Evolutionary conservation across 2,329 filamentous ascomycete genomes (phyloP), one percentile per base, ranked within the genome.

Genomic region (Nectriaceae sp.): DNA sequence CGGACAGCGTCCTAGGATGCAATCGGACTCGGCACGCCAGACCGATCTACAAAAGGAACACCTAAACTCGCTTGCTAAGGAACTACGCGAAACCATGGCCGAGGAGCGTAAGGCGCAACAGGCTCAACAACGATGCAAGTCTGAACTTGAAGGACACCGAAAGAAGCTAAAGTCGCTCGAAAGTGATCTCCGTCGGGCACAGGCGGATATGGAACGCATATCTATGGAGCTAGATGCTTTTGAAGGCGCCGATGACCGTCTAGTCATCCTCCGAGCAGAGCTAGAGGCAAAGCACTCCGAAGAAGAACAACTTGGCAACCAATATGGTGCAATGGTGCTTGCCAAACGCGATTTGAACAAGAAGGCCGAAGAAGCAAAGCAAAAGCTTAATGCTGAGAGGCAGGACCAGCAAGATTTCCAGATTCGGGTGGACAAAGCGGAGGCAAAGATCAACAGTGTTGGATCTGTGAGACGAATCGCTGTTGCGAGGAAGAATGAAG

Each of bases 1-100:
- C 55, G 67, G 63, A 1, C 75, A 79, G 33, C 71, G 70, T 10
- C 76, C 87, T 20, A 83, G 91, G n/a, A 95, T 96, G 84, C 87
- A 87, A 62, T 86, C 88, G 1, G 89, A 96, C 63, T 75, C 82
- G 21, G 86, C 82, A 47, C 80, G 80, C 16, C 87, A 90, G 61
- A 78, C 92, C 35, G 63, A 66, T 5, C 68, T 79, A 13, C 75
- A 79, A 38, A 71, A 71, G 48, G 75, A 82, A 21, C 70, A 72
- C 4, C 53, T 82, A 3, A 69, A 76, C 21, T 77, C 83, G 31
- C 73, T 88, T 3, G 75, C 78, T 44, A 64, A 69, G 5, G 82
- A 88, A 49, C 65, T 84, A 40, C 67, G 70, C 3, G 74, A 77
- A 2, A 67, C 86, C 4, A 75, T 80, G 46, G 66, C 72, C 21